Evolutionary conservation across 208 protist species (phyloP).

Genomic region (Trichomonas gallinae): DNA sequence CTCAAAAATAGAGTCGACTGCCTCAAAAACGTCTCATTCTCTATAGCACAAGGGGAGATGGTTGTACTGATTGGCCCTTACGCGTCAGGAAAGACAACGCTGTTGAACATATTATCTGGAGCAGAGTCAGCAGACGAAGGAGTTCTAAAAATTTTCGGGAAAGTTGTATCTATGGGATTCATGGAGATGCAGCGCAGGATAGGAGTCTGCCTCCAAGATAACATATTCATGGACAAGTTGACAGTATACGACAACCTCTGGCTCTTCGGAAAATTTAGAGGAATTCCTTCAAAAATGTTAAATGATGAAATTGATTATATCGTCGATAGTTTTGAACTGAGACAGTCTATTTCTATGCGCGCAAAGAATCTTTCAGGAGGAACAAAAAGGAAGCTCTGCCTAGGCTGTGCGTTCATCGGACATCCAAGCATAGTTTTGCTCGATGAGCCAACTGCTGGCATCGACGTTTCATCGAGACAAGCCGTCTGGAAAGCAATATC

Average conservation of each 20-base stretch:
- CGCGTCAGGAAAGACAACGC: slow-evolving; percentile 28
- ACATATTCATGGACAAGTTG: not conserved
- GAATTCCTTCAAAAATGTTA: not conserved
- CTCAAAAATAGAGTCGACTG: not conserved
- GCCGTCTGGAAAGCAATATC: not conserved
- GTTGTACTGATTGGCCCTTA: slow-evolving; percentile 12
- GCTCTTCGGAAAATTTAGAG: not conserved
- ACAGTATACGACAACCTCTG: not conserved
- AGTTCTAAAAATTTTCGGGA: not conserved
- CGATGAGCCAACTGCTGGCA: not conserved
- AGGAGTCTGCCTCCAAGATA: not conserved
- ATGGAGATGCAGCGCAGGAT: not conserved
- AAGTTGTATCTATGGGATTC: not conserved
- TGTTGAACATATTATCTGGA: not conserved
- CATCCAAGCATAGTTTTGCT: not conserved
- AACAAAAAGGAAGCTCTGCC: not conserved
- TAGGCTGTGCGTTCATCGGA: not conserved
- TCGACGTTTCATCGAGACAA: not conserved
- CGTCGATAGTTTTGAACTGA: not conserved
- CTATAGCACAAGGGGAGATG: not conserved
- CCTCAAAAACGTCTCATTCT: not conserved
- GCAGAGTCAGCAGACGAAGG: not conserved
- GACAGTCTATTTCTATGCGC: too few species aligned
- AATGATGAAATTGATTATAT: not conserved
- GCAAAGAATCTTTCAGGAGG: not conserved